Evolutionary conservation across 192 early-diverging fungal genomes (phyloP), one percentile per base, ranked within the genome.

Genomic region (Chytriomyces sp.): DNA sequence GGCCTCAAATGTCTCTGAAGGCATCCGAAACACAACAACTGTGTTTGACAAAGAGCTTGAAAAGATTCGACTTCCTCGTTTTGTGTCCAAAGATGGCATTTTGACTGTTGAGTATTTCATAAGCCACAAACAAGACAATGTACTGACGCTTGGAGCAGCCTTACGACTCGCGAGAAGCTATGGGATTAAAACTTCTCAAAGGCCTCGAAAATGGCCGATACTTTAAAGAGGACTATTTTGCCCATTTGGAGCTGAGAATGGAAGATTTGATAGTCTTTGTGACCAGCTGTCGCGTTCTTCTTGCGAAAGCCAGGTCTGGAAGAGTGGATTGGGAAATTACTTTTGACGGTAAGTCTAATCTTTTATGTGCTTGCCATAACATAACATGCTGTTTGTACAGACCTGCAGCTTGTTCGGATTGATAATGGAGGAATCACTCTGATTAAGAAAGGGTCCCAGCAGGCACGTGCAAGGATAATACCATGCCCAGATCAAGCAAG

Each of bases 11-110:
- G 94, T 99, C 3, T 80, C 75, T 37, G 63, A 75, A 74, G 89
- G 93, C 38, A 97, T 99, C 68, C 88, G 91, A 33, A 97, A 97
- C 78, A 97, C 96, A 5, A 93, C 96, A 0, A 95, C 93, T 0
- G 92, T 94, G 36, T 91, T 92, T 78, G 91, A 91, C 71, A 88
- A 89, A 39, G 91, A 92, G 52, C 81, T 97, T 56, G 89, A 92
- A 63, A 90, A 92, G n/a, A 88, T 91, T 65, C 82, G 97, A 8
- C 81, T 91, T 38, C 97, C 97, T 1, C 87, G 97, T 30, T 89
- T 86, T 63, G 89, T 98, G 39, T 90, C 90, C 34, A 85, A 89
- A 41, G 94, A 95, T 70, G 90, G 90, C 14, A 93, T 99, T 39
- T 78, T 99, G 39, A 86, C 78, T 64, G 85, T 92, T 72, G 72